Evolutionary conservation across 495 filamentous ascomycete species (phyloP).

Genomic region (Penicillium canescens): DNA sequence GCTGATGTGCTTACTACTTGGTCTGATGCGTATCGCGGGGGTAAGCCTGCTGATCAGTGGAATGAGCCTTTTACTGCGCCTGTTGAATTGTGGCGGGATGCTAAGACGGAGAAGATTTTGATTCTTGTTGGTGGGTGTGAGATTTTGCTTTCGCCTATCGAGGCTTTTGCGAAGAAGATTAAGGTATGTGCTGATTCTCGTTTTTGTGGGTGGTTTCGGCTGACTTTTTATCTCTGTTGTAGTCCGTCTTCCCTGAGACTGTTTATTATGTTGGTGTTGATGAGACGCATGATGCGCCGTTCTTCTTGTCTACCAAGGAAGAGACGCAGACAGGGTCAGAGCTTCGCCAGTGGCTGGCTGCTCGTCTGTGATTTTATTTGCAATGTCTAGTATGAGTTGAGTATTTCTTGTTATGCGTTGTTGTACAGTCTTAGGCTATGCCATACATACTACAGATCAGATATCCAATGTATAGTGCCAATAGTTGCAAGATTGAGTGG

Average conservation of each 20-base stretch:
- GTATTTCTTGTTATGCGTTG: too few species aligned
- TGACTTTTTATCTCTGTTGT: background rate
- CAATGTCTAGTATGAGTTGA: background rate
- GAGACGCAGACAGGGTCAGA: conserved; percentile 27
- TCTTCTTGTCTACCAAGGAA: conserved; percentile 26
- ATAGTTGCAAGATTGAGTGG: conserved; percentile 18
- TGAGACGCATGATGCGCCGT: conserved; percentile 37
- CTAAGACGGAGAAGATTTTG: conserved; percentile 46
- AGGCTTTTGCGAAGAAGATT: conserved; percentile 47
- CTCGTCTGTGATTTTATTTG: conserved; percentile 22
- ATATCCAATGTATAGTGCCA: conserved; percentile 8
- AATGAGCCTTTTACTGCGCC: conserved; percentile 53
- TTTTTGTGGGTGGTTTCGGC: background rate
- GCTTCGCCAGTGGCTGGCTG: conserved; percentile 33
- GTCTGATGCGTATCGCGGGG: conserved; percentile 47
- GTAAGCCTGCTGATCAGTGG: conserved; percentile 50
- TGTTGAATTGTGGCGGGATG: conserved; percentile 54
- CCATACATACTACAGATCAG: background rate
- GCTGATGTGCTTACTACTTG: conserved; percentile 31
- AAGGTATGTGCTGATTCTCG: conserved; percentile 25
- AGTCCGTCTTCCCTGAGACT: conserved; percentile 35
- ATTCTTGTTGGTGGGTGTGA: conserved; percentile 57
- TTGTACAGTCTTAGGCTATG: too few species aligned
- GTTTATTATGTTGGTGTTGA: conserved; percentile 32
- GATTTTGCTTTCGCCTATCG: conserved; percentile 57